These are phyloP conservation scores for Ascochyta viciae-villosae DNA, from an alignment of 2,329 filamentous ascomycete species.

Conservation along the genomic window DNA sequence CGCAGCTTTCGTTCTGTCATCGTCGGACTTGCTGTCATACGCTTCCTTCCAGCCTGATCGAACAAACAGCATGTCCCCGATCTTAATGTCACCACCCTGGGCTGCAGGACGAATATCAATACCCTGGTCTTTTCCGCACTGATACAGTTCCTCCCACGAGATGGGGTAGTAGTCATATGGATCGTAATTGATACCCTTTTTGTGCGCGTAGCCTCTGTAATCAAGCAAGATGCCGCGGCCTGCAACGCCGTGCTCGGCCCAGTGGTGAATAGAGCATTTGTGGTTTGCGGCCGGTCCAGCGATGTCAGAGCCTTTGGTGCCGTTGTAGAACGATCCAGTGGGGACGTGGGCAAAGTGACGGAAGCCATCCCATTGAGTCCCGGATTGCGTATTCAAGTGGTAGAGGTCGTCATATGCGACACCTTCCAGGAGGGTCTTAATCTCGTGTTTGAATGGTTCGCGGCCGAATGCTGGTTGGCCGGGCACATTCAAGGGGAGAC, in stretches of 20 bases:
- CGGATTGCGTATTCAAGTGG: conserved; percentile 53
- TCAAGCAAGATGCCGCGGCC: conserved; percentile 55
- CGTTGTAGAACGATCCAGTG: conserved; percentile 53
- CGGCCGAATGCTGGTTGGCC: conserved; percentile 61
- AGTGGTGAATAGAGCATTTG: conserved; percentile 56
- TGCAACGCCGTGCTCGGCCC: conserved; percentile 55
- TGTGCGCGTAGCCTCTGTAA: conserved; percentile 52
- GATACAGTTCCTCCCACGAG: conserved; percentile 58
- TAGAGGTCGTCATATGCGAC: conserved; percentile 54
- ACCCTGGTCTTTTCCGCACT: conserved; percentile 65
- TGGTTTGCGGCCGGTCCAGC: conserved; percentile 49
- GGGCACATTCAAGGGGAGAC: conserved; percentile 61
- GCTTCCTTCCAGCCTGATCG: conserved; percentile 68
- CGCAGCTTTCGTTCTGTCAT: conserved; percentile 46
- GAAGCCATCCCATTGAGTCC: conserved; percentile 57
- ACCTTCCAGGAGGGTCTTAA: conserved; percentile 53
- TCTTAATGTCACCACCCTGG: conserved; percentile 62
- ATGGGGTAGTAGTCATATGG: conserved; percentile 53
- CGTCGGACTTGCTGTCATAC: conserved; percentile 56
- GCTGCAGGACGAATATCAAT: conserved; percentile 65
- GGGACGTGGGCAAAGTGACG: conserved; percentile 53
- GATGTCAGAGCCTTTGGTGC: conserved; percentile 52
- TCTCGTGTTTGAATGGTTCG: conserved; percentile 61
- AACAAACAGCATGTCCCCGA: conserved; percentile 71
- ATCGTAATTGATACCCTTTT: conserved; percentile 53